Base-by-base conservation (phyloP, 257 asterid genomes). In the Solanum chmielewskii region DNA sequence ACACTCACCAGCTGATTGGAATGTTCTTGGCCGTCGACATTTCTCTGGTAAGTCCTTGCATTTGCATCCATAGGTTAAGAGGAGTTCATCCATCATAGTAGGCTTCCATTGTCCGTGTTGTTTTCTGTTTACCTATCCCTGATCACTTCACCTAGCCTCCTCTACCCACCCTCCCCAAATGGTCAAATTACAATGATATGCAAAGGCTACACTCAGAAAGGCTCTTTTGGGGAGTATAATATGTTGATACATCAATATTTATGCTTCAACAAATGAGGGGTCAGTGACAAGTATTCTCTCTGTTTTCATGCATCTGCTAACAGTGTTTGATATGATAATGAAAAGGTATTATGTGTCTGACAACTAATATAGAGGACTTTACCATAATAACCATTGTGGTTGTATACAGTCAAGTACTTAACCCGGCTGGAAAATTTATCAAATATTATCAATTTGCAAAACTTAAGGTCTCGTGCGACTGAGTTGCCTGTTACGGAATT, bases 1-100 rank as follows among this genome's bases (percentile, higher is more conserved):
- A 89, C 99, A 97, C 93, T 91, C 98, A 76, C 99, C 99, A 86
- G 96, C 90, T 89, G 97, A 95, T 92, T 97, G 99, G 98, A 94
- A 92, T 91, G 88, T 97, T 88, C 87, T 92, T 18, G 88, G 87
- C 77, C 98, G 96, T 64, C 95, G 98, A 44, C 98, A 97, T 92
- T 96, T 96, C 92, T 90, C 97, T 23, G 99, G 99, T 92, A 90
- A 89, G 87, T 71, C 73, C 44, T 39, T 25, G 62, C 85, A 49
- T 47, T 47, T 47, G 69, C 44, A 80, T 47, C 69, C 29, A 80
- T 80, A 9, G 44, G 27, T 47, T 80, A 9, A 18, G 14, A 47
- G 5, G 44, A 47, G 29, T 47, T 29, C 69, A 80, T 80, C 18
- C 85, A 80, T 49, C 33, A 49, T 47, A 80, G 21, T 29, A 4